Percentiles rank a stretch among this genome's conserved stretches.
These are phyloP conservation scores for Entophlyctis helioformis DNA, from an alignment of 192 early-diverging fungal genomes.

Conservation along the genomic window DNA sequence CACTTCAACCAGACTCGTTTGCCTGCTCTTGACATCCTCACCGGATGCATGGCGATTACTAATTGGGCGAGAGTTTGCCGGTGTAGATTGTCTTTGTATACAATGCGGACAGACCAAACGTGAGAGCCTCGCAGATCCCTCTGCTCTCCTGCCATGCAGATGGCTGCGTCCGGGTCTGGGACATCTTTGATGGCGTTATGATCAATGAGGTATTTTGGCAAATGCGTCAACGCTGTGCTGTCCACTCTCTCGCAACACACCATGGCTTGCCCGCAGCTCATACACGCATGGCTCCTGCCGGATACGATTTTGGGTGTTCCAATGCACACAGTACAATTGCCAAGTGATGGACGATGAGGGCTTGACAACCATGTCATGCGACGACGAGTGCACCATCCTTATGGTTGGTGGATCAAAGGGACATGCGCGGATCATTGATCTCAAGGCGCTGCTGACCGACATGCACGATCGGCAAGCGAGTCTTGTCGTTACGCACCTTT, in stretches of 20 bases:
- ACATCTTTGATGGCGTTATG: slow-evolving; percentile 32
- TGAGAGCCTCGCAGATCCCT: slow-evolving; percentile 10
- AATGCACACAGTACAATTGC: slow-evolving; percentile 22
- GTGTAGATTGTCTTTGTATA: slow-evolving; percentile 5
- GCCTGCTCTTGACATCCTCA: background rate
- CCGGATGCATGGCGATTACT: background rate
- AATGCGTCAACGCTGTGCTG: background rate
- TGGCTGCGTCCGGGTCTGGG: slow-evolving; percentile 43
- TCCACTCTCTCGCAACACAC: too few species aligned
- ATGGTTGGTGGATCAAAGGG: slow-evolving; percentile 38
- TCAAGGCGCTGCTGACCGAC: background rate
- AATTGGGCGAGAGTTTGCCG: slow-evolving; percentile 11
- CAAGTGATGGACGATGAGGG: slow-evolving; percentile 37
- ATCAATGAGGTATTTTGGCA: slow-evolving; percentile 26
- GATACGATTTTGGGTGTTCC: background rate
- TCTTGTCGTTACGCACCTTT: slow-evolving; percentile 14
- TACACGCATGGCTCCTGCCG: background rate
- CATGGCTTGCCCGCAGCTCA: too few species aligned
- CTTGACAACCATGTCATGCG: slow-evolving; percentile 27
- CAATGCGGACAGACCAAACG: background rate
- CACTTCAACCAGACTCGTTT: slow-evolving; percentile 6
- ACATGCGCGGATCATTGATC: slow-evolving; percentile 24
- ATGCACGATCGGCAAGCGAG: slow-evolving; percentile 7
- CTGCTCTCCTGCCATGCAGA: slow-evolving; percentile 41
- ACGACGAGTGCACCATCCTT: slow-evolving; percentile 23